Conservation (phyloP, 441 rosid species). For the Pelargonium fulgidum region DNA sequence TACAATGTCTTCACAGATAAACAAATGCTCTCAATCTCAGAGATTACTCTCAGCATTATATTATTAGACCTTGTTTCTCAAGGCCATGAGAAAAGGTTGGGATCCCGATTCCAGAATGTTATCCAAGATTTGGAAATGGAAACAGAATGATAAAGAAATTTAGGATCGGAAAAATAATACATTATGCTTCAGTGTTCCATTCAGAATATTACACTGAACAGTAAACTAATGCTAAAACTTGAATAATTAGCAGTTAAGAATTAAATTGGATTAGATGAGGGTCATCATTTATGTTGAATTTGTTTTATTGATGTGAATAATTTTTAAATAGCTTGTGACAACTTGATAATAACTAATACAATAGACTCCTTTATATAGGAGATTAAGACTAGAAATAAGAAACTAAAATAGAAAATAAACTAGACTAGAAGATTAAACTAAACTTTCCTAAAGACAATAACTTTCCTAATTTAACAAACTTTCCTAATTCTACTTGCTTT, state of each 20-base stretch:
- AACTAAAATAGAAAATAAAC: no score
- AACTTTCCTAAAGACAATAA: no score
- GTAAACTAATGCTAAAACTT: not conserved
- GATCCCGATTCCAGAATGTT: not conserved
- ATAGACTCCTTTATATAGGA: no score
- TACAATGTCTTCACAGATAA: not conserved
- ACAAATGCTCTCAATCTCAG: slow-evolving; percentile 3
- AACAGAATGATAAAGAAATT: not conserved
- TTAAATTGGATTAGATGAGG: not conserved
- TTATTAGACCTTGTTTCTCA: not conserved
- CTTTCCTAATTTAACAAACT: no score
- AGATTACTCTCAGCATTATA: not conserved
- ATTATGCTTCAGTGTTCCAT: not conserved
- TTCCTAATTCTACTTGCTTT: no score
- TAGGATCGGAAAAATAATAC: not conserved
- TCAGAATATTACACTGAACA: not conserved
- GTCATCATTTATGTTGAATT: no score
- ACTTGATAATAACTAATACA: no score
- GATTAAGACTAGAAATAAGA: no score
- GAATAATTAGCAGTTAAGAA: not conserved
- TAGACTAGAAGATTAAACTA: no score
- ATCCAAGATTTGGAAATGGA: not conserved
- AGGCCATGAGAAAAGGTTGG: not conserved
- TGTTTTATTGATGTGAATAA: no score
- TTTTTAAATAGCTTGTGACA: no score